Evolutionary conservation across 2,329 filamentous ascomycete genomes (phyloP).

Genomic region (Ceratocystis variospora): DNA sequence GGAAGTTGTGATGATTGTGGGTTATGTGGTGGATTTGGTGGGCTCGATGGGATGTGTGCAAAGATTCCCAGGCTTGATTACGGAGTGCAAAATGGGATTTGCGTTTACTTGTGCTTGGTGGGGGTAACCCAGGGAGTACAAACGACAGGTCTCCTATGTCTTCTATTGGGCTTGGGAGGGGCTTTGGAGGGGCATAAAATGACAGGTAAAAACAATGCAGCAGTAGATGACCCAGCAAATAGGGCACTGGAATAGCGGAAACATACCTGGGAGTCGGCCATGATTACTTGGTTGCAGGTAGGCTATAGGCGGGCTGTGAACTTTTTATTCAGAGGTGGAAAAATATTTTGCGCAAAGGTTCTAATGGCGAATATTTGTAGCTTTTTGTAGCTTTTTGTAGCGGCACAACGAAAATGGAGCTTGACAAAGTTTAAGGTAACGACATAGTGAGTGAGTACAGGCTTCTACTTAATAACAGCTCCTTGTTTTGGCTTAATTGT

Average conservation of each 20-base stretch:
- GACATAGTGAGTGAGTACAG: background rate
- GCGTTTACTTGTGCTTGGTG: slow-evolving; percentile 8
- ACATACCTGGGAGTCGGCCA: slow-evolving; percentile 16
- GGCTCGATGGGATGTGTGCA: background rate
- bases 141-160: background rate
- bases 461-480: no score
- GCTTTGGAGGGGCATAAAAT: background rate
- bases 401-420: background rate
- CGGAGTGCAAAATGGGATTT: slow-evolving; percentile 1
- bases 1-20: background rate
- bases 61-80: background rate
- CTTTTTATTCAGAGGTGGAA: background rate
- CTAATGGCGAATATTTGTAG: background rate
- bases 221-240: background rate
- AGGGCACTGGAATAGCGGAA: background rate
- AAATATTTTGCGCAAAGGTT: background rate
- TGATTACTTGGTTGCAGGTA: background rate
- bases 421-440: background rate
- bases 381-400: slow-evolving; percentile 3
- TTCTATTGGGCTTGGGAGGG: slow-evolving; percentile 11
- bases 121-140: background rate
- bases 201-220: background rate
- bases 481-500: no score
- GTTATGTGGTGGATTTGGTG: background rate
- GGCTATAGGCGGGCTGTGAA: no score